phyloP scores from a whole-genome alignment of 305 asterid species.

The Plantago coronopus region DNA sequence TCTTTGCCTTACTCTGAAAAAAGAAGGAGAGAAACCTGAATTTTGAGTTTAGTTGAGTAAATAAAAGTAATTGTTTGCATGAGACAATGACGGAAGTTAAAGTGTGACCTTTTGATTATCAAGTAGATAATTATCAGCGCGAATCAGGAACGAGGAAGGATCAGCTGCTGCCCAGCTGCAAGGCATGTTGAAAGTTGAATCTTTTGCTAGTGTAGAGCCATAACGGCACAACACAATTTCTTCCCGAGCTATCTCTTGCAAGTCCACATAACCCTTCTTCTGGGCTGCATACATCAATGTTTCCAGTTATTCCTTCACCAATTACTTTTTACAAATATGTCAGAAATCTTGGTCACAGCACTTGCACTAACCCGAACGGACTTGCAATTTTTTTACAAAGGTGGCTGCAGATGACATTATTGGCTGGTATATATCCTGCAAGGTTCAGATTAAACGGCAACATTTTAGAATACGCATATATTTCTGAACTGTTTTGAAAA shows the following conservation, averaged over 20 bases:
- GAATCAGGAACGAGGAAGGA: conserved; percentile 72
- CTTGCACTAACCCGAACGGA: conserved; percentile 50
- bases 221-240: conserved; percentile 41
- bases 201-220: conserved; percentile 75
- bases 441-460: conserved; percentile 11
- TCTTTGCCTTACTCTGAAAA: conserved; percentile 65
- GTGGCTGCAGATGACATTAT: conserved; percentile 56
- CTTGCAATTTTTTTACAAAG: conserved; percentile 74
- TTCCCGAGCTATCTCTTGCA: conserved; percentile 59
- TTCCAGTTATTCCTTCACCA: conserved; percentile 10
- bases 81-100: conserved; percentile 5
- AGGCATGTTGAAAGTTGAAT: conserved; percentile 44
- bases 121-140: conserved; percentile 62
- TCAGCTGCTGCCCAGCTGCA: conserved; percentile 76
- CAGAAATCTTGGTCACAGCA: conserved; percentile 5
- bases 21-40: conserved; percentile 15
- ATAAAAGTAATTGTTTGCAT: not conserved
- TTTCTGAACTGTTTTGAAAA: not conserved
- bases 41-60: not conserved
- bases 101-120: conserved; percentile 63
- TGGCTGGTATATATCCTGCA: conserved; percentile 53
- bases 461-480: conserved; percentile 17
- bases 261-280: conserved; percentile 66
- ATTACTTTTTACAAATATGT: not conserved
- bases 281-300: conserved; percentile 39